phyloP scores from a whole-genome alignment of 192 early-diverging fungal genomes.

The Umbelopsis ramanniana region DNA sequence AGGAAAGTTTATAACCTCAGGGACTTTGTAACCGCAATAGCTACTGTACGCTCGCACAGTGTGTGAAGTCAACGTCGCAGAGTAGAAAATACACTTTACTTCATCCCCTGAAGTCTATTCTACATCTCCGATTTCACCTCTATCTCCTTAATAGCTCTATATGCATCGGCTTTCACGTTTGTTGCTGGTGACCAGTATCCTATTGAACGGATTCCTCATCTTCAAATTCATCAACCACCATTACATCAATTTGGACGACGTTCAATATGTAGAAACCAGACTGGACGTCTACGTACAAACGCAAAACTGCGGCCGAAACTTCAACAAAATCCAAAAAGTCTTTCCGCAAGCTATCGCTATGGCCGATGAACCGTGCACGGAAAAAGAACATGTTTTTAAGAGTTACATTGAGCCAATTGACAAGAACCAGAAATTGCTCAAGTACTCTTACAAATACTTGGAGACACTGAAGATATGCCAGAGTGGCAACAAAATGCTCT shows the following conservation, averaged over 20 bases:
- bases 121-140: too few relatives aligned
- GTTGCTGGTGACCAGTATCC: neutral
- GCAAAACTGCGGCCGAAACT: neutral
- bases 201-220: neutral
- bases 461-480: slow-evolving; percentile 11
- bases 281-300: slow-evolving; percentile 9
- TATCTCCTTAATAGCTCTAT: neutral
- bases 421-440: neutral
- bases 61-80: too few relatives aligned
- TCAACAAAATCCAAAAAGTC: neutral
- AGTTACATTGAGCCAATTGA: neutral
- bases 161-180: slow-evolving; percentile 1
- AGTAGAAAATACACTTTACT: too few relatives aligned
- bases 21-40: too few relatives aligned
- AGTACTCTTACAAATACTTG: slow-evolving; percentile 8
- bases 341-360: neutral
- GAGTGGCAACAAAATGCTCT: slow-evolving; percentile 12
- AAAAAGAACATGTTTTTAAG: neutral
- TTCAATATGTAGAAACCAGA: neutral
- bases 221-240: slow-evolving; percentile 8
- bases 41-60: too few relatives aligned
- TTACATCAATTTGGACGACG: neutral
- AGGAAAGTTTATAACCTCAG: too few relatives aligned
- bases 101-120: too few relatives aligned
- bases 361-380: neutral